Percentiles rank a stretch among this genome's conserved stretches.
phyloP scores from a whole-genome alignment of 352 stramenopile genomes.

The Albugo laibachii region DNA sequence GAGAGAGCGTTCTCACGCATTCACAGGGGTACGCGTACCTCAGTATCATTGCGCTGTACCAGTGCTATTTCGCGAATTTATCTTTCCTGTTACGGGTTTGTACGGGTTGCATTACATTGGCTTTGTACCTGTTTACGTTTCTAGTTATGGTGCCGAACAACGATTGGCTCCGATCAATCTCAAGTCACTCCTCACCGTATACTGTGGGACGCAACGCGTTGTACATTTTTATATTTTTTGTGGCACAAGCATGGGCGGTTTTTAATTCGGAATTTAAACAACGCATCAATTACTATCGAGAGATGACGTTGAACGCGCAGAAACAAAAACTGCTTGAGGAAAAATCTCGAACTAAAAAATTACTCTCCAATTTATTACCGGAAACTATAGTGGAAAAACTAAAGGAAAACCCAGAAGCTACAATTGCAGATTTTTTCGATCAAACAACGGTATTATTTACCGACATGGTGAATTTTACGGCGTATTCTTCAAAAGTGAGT shows the following conservation, averaged over 20 bases:
- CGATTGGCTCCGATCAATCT: constrained; percentile 11
- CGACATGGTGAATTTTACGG: constrained; percentile 68
- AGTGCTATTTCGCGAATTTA: constrained; percentile 70
- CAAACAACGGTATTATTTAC: constrained; percentile 59
- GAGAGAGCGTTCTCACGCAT: constrained; percentile 40
- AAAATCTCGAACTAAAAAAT: constrained; percentile 54
- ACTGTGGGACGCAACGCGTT: constrained; percentile 41
- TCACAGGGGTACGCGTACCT: constrained; percentile 59
- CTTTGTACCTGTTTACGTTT: constrained; percentile 40
- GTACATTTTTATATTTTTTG: constrained; percentile 74
- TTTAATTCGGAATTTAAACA: constrained; percentile 76
- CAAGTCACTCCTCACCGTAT: constrained; percentile 5
- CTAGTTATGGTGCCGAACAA: constrained; percentile 24
- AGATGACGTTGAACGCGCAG: constrained; percentile 64
- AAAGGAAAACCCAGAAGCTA: constrained; percentile 32
- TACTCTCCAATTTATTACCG: constrained; percentile 56
- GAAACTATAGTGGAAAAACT: constrained; percentile 74
- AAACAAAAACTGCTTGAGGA: constrained; percentile 73
- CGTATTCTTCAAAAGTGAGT: constrained; percentile 50
- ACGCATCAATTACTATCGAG: constrained; percentile 71
- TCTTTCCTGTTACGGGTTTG: constrained; percentile 45
- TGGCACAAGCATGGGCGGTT: constrained; percentile 56
- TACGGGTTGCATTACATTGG: constrained; percentile 35
- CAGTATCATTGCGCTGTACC: constrained; percentile 55
- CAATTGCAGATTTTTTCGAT: constrained; percentile 48